Conservation (phyloP, 768 basidiomycete species). For the Boletus reticuloceps region DNA sequence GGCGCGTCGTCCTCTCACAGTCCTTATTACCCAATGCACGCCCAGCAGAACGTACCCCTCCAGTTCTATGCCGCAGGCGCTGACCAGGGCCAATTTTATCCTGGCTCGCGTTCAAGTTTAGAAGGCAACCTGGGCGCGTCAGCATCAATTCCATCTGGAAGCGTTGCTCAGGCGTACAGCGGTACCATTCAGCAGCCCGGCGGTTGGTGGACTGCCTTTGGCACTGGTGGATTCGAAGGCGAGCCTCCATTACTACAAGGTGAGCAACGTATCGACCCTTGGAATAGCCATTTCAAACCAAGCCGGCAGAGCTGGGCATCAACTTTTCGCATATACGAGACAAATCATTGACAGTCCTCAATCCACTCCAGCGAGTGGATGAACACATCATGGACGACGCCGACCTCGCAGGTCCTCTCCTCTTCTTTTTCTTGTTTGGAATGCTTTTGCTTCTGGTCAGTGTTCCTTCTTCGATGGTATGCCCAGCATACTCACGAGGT, state of each 20-base stretch:
- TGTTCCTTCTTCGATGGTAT: slow-evolving; percentile 14
- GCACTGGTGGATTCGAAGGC: slow-evolving; percentile 92
- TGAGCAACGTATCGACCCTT: slow-evolving; percentile 25
- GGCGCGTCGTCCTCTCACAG: slow-evolving; percentile 56
- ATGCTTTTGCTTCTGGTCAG: slow-evolving; percentile 88
- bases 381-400: slow-evolving; percentile 99
- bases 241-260: slow-evolving; percentile 96
- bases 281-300: neutral
- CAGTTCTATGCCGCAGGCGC: slow-evolving; percentile 75
- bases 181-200: slow-evolving; percentile 74
- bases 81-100: slow-evolving; percentile 61
- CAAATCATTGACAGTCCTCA: slow-evolving; percentile 94
- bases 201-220: slow-evolving; percentile 95
- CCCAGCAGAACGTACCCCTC: slow-evolving; percentile 57
- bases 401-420: slow-evolving; percentile 92
- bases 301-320: slow-evolving; percentile 82
- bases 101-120: slow-evolving; percentile 70
- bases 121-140: slow-evolving; percentile 66
- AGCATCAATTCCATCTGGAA: slow-evolving; percentile 47
- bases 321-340: slow-evolving; percentile 95
- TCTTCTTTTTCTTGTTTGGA: slow-evolving; percentile 94
- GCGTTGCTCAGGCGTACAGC: slow-evolving; percentile 50
- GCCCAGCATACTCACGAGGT: neutral
- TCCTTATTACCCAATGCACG: slow-evolving; percentile 48
- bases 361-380: slow-evolving; percentile 81